Evolutionary conservation across 2,329 filamentous ascomycete genomes (phyloP).

Genomic region (Gnomoniopsis smithogilvyi): DNA sequence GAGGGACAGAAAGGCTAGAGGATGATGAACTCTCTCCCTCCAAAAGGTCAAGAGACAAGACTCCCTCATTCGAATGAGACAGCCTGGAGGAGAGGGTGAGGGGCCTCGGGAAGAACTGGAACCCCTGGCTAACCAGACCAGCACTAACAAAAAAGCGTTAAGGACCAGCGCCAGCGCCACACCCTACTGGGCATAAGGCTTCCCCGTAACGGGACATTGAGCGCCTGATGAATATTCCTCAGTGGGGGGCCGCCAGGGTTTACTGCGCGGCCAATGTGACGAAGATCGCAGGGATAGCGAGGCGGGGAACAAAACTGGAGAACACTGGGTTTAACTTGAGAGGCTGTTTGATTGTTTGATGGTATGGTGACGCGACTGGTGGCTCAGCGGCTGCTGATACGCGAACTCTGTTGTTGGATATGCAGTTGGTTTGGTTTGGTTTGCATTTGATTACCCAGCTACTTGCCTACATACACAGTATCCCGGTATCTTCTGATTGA

Average conservation of each 20-base stretch:
- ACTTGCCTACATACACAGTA: too few relatives aligned
- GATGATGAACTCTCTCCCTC: neutral
- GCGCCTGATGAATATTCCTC: neutral
- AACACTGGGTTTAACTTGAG: conserved; percentile 3
- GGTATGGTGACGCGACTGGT: neutral
- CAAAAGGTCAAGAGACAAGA: neutral
- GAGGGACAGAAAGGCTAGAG: neutral
- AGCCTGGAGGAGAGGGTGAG: neutral
- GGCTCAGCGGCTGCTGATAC: conserved; percentile 18
- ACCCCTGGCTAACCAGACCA: neutral
- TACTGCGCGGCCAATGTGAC: conserved; percentile 2
- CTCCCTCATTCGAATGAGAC: neutral
- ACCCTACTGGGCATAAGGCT: neutral
- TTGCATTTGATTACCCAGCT: neutral
- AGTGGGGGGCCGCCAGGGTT: too few relatives aligned
- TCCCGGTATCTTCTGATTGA: neutral
- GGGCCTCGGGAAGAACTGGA: neutral
- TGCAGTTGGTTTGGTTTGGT: neutral
- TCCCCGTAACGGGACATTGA: neutral
- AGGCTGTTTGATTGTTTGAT: neutral
- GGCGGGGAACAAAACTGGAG: conserved; percentile 11
- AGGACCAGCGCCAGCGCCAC: too few relatives aligned
- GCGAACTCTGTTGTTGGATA: conserved; percentile 3
- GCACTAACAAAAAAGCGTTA: too few relatives aligned
- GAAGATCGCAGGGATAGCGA: conserved; percentile 10